Evolutionary conservation across 129 eudicot species (phyloP).

Genomic region (Gnaphalium uliginosum): DNA sequence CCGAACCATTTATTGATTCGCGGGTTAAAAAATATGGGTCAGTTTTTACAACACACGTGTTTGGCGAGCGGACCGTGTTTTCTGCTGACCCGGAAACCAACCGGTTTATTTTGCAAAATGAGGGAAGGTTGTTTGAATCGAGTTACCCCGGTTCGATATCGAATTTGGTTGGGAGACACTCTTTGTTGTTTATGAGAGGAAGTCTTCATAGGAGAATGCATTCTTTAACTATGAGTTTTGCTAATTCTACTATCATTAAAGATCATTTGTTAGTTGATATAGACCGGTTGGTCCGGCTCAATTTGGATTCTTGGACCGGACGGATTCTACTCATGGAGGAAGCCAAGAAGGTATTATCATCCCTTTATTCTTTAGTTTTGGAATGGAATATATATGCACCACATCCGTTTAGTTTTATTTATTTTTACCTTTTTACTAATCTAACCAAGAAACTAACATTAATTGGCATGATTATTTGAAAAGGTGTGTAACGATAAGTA

Average conservation of each 20-base stretch:
- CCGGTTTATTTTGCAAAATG: conserved; percentile 79
- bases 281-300: conserved; percentile 75
- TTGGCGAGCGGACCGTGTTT: conserved; percentile 86
- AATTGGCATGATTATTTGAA: neutral
- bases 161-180: conserved; percentile 74
- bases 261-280: conserved; percentile 74
- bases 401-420: too few relatives aligned
- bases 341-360: conserved; percentile 64
- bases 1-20: conserved; percentile 89
- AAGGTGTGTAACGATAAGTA: neutral
- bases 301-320: conserved; percentile 67
- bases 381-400: too few relatives aligned
- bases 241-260: conserved; percentile 70
- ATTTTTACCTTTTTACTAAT: too few relatives aligned
- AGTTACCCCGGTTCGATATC: conserved; percentile 91
- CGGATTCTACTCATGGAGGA: conserved; percentile 89
- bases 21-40: conserved; percentile 70
- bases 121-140: conserved; percentile 80
- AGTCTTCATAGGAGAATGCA: conserved; percentile 80
- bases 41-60: conserved; percentile 82
- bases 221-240: conserved; percentile 88
- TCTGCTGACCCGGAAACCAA: conserved; percentile 82
- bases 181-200: conserved; percentile 80
- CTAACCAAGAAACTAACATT: neutral
- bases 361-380: too few relatives aligned